Evolutionary conservation across 306 rosid genomes (phyloP), one percentile per base, ranked within the genome.

Genomic region (Begonia fuchsioides): DNA sequence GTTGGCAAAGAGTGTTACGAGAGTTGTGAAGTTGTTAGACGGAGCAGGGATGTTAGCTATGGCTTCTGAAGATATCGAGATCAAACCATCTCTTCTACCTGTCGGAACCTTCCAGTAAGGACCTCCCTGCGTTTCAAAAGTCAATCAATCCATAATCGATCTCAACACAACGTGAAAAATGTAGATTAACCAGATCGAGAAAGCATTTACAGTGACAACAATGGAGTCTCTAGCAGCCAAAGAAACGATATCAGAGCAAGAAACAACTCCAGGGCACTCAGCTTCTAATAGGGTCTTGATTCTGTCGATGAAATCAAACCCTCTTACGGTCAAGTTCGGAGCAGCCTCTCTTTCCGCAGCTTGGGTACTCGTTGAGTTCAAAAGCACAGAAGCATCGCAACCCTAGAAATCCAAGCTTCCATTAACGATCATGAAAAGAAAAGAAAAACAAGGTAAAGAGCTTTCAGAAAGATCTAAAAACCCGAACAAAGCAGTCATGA

Each of bases 401-500:
- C 95, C 97, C 95, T 83, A 39, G 47, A 49, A 60, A 39, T 49
- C 63, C 43, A 65, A 13, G 17, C 43, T 15, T 15, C 11, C 12
- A 54, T 17, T 6, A 54, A 5, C 8, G 5, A 13, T 15, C 7
- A 18, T 3, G 43, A 3, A 4, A 16, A 32, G 20, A 20, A 40
- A 39, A 44, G 3, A 4, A 39, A 44, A 6, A 4, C 13, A 11
- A 20, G 15, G 32, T 20, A 15, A 18, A 8, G 11, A 7, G 3
- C 14, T 14, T 18, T 35, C 50, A 3, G 2, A 20, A 20, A 20
- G 3, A 2, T 2, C 32, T 20, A 52, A 64, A 19, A 50, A 88
- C 97, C 78, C 68, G 60, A 59, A 88, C 76, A 50, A 88, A 74
- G 71, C 97, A 88, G 38, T 88, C 97, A 38, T 88, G 97, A 68